Evolutionary conservation across 2,329 filamentous ascomycete genomes (phyloP).

Genomic region (Aspergillus awamori): DNA sequence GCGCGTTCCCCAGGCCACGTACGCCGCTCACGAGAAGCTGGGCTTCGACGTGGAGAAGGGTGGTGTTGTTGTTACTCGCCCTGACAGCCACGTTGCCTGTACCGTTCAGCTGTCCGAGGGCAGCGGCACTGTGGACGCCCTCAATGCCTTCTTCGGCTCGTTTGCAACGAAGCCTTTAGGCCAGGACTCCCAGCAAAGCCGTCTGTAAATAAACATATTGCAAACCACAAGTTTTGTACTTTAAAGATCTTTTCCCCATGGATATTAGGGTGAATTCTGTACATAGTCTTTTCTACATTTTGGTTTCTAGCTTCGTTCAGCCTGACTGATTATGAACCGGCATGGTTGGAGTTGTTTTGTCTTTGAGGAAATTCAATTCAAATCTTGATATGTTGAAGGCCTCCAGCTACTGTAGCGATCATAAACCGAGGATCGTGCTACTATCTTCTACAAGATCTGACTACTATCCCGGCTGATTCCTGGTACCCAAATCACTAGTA

Average conservation of each 20-base stretch:
- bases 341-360: not conserved
- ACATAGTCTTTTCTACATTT: not conserved
- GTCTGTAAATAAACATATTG: conserved; percentile 29
- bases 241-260: not conserved
- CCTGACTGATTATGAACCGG: not conserved
- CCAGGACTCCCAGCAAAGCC: conserved; percentile 38
- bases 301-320: not conserved
- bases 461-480: too few relatives aligned
- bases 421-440: too few relatives aligned
- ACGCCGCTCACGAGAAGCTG: conserved; percentile 83
- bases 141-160: conserved; percentile 79
- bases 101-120: conserved; percentile 75
- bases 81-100: conserved; percentile 83
- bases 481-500: too few relatives aligned
- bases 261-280: not conserved
- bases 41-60: conserved; percentile 73
- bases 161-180: conserved; percentile 65
- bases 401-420: too few relatives aligned
- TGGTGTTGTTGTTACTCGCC: conserved; percentile 79
- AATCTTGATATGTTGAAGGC: too few relatives aligned
- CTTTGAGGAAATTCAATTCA: too few relatives aligned
- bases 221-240: conserved; percentile 19
- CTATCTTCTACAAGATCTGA: too few relatives aligned
- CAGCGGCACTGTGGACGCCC: conserved; percentile 73
- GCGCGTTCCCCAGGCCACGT: conserved; percentile 68